These are phyloP conservation scores for Bruguiera hainesii DNA, from an alignment of 441 rosid genomes.

Conservation along the genomic window DNA sequence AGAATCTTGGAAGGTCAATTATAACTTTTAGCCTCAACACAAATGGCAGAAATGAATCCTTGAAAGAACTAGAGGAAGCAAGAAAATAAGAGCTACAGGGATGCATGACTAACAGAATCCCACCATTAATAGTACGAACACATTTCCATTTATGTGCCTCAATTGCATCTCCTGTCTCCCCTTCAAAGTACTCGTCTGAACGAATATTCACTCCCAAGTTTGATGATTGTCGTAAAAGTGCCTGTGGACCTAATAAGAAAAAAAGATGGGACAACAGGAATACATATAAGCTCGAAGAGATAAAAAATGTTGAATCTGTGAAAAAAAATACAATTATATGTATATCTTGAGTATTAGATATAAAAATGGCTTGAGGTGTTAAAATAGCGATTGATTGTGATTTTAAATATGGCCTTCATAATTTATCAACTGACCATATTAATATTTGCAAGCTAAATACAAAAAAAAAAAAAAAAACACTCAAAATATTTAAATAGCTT, in stretches of 20 bases:
- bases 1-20: no score
- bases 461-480: no score
- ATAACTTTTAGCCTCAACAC: background rate
- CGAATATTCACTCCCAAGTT: slow-evolving; percentile 35
- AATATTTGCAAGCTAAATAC: no score
- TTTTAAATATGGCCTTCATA: background rate
- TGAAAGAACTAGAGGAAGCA: background rate
- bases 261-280: slow-evolving; percentile 8
- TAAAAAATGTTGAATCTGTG: background rate
- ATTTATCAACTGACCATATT: background rate
- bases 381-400: no score
- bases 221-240: slow-evolving; percentile 77
- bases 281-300: slow-evolving; percentile 3
- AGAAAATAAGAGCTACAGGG: background rate
- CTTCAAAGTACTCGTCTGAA: slow-evolving; percentile 50
- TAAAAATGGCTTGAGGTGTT: background rate
- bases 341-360: no score
- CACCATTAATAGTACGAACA: slow-evolving; percentile 86
- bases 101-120: background rate
- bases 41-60: background rate
- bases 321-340: no score
- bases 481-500: no score
- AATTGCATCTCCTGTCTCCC: slow-evolving; percentile 83
- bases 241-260: slow-evolving; percentile 70
- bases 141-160: slow-evolving; percentile 97